phyloP scores from a whole-genome alignment of 2,329 filamentous ascomycete species.

The Moelleriella libera region DNA sequence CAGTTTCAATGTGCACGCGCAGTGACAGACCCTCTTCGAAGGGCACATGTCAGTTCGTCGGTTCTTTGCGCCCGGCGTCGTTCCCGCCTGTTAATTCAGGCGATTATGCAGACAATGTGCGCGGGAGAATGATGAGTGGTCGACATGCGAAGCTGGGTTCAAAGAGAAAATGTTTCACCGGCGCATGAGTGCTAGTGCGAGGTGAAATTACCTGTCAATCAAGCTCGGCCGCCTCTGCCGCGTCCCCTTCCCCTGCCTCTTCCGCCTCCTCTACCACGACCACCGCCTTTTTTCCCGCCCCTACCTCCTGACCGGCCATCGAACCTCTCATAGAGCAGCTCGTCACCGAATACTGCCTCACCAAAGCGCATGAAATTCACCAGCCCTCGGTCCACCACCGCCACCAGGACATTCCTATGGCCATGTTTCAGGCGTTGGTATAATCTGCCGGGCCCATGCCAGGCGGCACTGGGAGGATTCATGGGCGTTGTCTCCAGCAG shows the following conservation, averaged over 20 bases:
- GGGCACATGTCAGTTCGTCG: too few species aligned
- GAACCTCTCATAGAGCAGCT: slow-evolving; percentile 53
- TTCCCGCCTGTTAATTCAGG: too few species aligned
- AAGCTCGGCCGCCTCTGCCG: slow-evolving; percentile 7
- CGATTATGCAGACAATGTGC: too few species aligned
- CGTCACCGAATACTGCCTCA: slow-evolving; percentile 67
- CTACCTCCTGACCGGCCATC: slow-evolving; percentile 24
- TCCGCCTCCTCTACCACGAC: slow-evolving; percentile 25
- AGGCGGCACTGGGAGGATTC: slow-evolving; percentile 35
- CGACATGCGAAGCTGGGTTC: too few species aligned
- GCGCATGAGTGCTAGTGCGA: too few species aligned
- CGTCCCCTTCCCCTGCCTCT: slow-evolving; percentile 9
- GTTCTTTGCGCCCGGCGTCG: too few species aligned
- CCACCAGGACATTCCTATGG: slow-evolving; percentile 69
- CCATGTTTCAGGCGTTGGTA: slow-evolving; percentile 77
- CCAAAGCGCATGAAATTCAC: slow-evolving; percentile 75
- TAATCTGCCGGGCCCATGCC: slow-evolving; percentile 32
- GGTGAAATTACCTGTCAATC: background rate
- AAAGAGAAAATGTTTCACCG: too few species aligned
- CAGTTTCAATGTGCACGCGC: too few species aligned
- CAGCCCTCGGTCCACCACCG: slow-evolving; percentile 79
- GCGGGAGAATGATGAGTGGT: too few species aligned
- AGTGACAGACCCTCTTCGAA: too few species aligned
- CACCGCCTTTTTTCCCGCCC: slow-evolving; percentile 26
- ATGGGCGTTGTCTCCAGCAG: slow-evolving; percentile 64